These are phyloP conservation scores for Alternaria infectoria DNA, from an alignment of 2,329 filamentous ascomycete genomes.

Conservation along the genomic window DNA sequence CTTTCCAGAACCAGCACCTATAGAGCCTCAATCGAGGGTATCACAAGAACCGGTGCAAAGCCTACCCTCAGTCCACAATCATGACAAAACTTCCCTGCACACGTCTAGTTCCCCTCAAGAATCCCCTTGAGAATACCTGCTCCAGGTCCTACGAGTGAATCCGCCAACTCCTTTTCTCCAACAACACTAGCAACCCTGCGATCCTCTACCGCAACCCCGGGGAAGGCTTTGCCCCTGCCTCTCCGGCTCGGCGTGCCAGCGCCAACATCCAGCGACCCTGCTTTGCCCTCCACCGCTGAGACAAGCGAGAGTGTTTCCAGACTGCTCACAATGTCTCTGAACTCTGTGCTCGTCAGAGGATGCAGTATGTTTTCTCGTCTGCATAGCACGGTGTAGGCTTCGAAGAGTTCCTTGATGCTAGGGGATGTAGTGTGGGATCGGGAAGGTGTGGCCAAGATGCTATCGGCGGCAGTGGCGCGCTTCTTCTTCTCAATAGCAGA, in stretches of 20 bases:
- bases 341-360: conserved; percentile 88
- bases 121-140: conserved; percentile 45
- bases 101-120: conserved; percentile 27
- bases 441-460: conserved; percentile 49
- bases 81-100: neutral
- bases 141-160: conserved; percentile 66
- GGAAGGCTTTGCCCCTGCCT: conserved; percentile 56
- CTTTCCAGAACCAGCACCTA: conserved; percentile 10
- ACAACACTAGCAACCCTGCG: conserved; percentile 79
- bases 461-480: conserved; percentile 50
- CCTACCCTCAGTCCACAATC: neutral
- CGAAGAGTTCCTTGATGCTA: conserved; percentile 82
- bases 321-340: conserved; percentile 88
- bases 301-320: conserved; percentile 87
- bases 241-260: conserved; percentile 75
- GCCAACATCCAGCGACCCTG: conserved; percentile 65
- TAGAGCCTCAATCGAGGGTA: neutral
- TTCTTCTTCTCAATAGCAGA: conserved; percentile 83
- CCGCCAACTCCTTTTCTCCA: conserved; percentile 78
- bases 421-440: conserved; percentile 66
- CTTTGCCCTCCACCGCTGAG: conserved; percentile 72
- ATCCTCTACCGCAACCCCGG: conserved; percentile 68
- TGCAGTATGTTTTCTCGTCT: conserved; percentile 87
- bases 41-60: neutral
- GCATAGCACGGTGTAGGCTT: conserved; percentile 82